A percentile compares a stretch with the other conserved stretches of the same genome.
phyloP scores from a whole-genome alignment of 2,329 filamentous ascomycete genomes.

The Lasiodiplodia theobromae region DNA sequence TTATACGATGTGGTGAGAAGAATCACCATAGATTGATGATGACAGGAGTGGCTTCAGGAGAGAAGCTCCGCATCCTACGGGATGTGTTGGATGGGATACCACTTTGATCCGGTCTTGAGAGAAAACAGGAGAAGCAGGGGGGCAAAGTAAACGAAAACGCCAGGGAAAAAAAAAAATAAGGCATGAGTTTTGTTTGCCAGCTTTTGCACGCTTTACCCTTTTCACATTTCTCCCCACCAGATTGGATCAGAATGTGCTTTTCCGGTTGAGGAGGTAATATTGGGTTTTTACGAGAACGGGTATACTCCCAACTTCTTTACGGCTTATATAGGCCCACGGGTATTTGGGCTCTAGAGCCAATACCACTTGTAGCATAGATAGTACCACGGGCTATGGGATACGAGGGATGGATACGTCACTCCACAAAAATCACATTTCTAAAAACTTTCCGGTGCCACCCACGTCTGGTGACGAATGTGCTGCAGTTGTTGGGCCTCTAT shows the following conservation, averaged over 20 bases:
- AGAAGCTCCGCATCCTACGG: background rate
- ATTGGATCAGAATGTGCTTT: constrained; percentile 17
- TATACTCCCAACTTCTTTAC: constrained; percentile 16
- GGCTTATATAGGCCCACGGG: background rate
- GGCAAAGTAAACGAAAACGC: constrained; percentile 6
- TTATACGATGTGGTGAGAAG: constrained; percentile 4
- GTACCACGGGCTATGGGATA: background rate
- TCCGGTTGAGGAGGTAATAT: constrained; percentile 1
- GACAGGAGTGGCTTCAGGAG: constrained; percentile 1
- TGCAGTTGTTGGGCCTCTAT: background rate
- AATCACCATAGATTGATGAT: constrained; percentile 2
- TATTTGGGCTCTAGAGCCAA: constrained; percentile 1
- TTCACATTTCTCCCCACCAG: constrained; percentile 2
- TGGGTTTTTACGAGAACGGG: constrained; percentile 3
- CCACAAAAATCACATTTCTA: background rate
- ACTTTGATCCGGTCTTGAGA: constrained; percentile 5
- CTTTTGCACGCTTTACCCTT: constrained; percentile 20
- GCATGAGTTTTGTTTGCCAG: constrained; percentile 15
- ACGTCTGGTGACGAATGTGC: background rate
- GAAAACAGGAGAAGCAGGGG: background rate
- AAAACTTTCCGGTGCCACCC: background rate
- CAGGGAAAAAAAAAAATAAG: constrained; percentile 16
- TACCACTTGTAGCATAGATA: constrained; percentile 23
- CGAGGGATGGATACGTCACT: constrained; percentile 21
- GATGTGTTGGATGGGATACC: constrained; percentile 14